phyloP scores from a whole-genome alignment of 495 filamentous ascomycete species.

The Penicillium tannophilum region DNA sequence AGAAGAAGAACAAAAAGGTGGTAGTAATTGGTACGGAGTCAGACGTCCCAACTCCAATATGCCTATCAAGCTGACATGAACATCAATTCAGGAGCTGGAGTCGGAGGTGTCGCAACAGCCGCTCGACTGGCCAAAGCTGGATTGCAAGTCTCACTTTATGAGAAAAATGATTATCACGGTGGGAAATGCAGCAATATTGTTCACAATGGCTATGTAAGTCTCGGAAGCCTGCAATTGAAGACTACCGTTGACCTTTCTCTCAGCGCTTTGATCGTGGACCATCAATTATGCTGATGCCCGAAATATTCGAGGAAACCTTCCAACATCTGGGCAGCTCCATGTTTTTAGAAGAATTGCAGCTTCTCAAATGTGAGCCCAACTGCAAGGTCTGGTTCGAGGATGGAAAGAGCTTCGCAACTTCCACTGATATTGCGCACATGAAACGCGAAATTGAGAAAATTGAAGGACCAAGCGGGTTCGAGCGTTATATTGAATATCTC shows the following conservation, averaged over 20 bases:
- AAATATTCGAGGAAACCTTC: slow-evolving; percentile 66
- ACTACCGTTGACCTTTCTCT: neutral
- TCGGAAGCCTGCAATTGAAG: neutral
- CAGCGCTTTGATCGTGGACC: slow-evolving; percentile 73
- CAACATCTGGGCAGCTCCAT: slow-evolving; percentile 59
- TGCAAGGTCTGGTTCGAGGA: slow-evolving; percentile 70
- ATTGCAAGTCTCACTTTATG: slow-evolving; percentile 9
- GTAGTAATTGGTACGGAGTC: neutral
- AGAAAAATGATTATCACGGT: slow-evolving; percentile 11
- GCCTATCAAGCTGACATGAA: neutral
- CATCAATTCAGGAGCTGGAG: slow-evolving; percentile 1
- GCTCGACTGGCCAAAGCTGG: slow-evolving; percentile 10
- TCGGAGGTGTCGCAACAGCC: slow-evolving; percentile 10
- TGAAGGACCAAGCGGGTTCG: slow-evolving; percentile 66
- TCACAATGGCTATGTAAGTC: neutral
- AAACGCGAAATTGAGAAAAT: slow-evolving; percentile 64
- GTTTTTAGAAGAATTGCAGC: slow-evolving; percentile 58
- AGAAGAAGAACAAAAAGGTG: neutral
- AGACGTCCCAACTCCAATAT: neutral
- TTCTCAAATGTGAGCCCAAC: slow-evolving; percentile 70
- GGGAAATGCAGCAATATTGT: slow-evolving; percentile 13
- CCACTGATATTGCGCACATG: slow-evolving; percentile 63
- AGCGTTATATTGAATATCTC: slow-evolving; percentile 61
- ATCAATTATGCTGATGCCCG: slow-evolving; percentile 66
- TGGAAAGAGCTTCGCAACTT: slow-evolving; percentile 57